phyloP scores from a whole-genome alignment of 768 basidiomycete species.

The Mycena albidolilacea region DNA sequence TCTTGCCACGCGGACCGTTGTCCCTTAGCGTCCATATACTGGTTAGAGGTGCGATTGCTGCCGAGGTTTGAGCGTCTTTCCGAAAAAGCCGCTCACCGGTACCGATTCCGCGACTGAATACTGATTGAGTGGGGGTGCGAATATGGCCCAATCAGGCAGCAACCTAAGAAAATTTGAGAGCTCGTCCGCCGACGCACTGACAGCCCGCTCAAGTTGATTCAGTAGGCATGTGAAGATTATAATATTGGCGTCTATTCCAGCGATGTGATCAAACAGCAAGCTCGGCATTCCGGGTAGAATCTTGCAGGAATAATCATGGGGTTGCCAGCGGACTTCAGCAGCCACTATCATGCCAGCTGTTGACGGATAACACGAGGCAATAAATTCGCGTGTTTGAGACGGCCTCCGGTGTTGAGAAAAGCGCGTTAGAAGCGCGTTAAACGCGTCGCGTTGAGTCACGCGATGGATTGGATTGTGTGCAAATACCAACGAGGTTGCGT shows the following conservation, averaged over 20 bases:
- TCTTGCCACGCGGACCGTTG: no score
- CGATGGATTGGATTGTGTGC: neutral
- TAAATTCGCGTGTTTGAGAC: constrained; percentile 5
- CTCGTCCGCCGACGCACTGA: neutral
- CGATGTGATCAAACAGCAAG: neutral
- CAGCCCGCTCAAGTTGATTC: neutral
- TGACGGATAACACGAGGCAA: neutral
- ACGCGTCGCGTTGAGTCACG: neutral
- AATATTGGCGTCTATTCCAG: neutral
- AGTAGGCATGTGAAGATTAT: neutral
- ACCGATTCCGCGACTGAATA: neutral
- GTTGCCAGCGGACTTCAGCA: neutral
- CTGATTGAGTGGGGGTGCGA: neutral
- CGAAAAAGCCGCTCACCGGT: neutral
- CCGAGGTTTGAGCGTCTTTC: neutral
- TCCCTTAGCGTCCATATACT: no score
- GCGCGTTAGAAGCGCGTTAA: neutral
- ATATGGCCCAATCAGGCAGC: neutral
- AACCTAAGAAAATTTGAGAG: neutral
- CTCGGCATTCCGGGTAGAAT: constrained; percentile 1
- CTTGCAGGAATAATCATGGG: constrained; percentile 1
- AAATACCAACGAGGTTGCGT: neutral
- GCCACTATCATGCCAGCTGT: constrained; percentile 7
- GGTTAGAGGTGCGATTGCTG: neutral
- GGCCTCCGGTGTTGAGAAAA: neutral